Base-by-base conservation (phyloP, 768 basidiomycete genomes). In the Mycena polygramma region DNA sequence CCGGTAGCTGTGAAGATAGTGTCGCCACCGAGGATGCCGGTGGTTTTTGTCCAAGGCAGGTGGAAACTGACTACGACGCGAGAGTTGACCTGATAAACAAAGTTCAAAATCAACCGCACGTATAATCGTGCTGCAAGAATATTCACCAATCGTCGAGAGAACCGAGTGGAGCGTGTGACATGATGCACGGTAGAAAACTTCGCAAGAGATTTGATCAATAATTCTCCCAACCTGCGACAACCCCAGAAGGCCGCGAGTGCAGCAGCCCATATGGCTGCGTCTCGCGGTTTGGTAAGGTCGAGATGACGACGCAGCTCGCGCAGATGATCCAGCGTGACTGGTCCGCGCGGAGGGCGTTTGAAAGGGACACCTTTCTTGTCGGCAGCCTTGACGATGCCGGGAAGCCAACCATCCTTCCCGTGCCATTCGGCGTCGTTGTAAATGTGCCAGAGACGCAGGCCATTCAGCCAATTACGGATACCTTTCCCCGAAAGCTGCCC, bases 31-130 rank as follows among this genome's bases (percentile, higher is more conserved):
- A 20, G 8, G 0, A 60, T 57, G 0, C 45, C 46, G 0, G 68
- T 75, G 0, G 70, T 75, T 30, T 75, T 75, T 0, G 75, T 75
- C 71, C 73, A 78, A 0, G 73, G 70, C 0, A 78, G n/a, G 39
- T 72, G 63, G n/a, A 78, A 69, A 4, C 17, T 26, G 39, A 70
- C 0, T 14, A 57, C 61, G 8, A n/a, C 11, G 15, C 66, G 61
- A 19, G 15, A 1, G 17, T 46, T 51, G 0, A 58, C 57, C 55
- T n/a, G n/a, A n/a, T n/a, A n/a, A n/a, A n/a, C n/a, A n/a, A n/a
- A n/a, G n/a, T n/a, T n/a, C n/a, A n/a, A n/a, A n/a, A n/a, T n/a
- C n/a, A n/a, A n/a, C n/a, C n/a, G n/a, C n/a, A n/a, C n/a, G n/a
- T n/a, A n/a, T n/a, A n/a, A n/a, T n/a, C n/a, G n/a, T n/a, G n/a